Evolutionary conservation across 768 basidiomycete genomes (phyloP), one percentile per base, ranked within the genome.

Genomic region (Rhizopogon roseolus): DNA sequence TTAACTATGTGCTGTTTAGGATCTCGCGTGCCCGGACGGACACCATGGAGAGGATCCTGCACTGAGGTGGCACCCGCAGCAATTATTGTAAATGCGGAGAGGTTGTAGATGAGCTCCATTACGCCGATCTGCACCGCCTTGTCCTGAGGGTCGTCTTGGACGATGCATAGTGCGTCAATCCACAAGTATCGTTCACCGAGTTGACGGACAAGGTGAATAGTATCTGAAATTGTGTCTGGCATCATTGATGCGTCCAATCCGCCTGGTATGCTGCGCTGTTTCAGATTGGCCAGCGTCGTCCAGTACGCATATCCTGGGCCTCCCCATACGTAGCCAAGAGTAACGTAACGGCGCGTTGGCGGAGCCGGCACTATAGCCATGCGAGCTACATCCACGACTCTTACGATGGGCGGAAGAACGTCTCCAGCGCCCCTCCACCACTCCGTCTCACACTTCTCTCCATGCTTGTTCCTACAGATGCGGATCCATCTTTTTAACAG

Each of bases 1-100:
- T 51, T 38, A 32, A 56, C 57, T 40, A 64, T 37, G 16, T 56
- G 51, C 25, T 64, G 62, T 22, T 54, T 9, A 6, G 22, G 13
- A 11, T 10, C 10, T 25, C 63, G 60, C 4, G 58, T 62, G 22
- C 53, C 48, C 2, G 19, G 5, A 2, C 13, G 25, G 11, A 62
- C 1, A 2, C 63, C 63, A 4, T 57, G 45, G 41, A 64, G 56
- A 19, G 50, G 34, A 16, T 27, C 44, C 5, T 34, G 53, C 14
- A 41, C 58, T 14, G 36, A 57, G 4, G 28, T 19, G 16, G 59
- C 63, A 16, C 43, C 25, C 1, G 32, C 50, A 22, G 50, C 39
- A 37, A 53, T 45, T 10, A 53, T 45, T 3, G 17, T 45, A 25
- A 34, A 53, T 5, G 25, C 42, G 38, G 42, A 29, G 13, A n/a